These are phyloP conservation scores for Blastomyces percursus DNA, from an alignment of 2,329 filamentous ascomycete genomes.

Conservation along the genomic window DNA sequence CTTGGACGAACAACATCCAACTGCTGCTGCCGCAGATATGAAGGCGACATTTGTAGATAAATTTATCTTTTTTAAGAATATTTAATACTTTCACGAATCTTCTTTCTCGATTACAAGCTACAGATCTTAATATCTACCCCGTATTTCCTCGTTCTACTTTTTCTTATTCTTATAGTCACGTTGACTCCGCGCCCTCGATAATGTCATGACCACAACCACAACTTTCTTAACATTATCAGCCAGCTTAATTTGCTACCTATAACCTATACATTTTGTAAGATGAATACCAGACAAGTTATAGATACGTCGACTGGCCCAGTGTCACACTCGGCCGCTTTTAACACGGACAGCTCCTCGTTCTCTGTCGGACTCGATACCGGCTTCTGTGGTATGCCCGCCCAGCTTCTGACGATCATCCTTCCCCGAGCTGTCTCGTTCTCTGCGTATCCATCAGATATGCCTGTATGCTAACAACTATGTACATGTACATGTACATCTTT, in stretches of 20 bases:
- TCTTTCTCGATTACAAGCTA: background rate
- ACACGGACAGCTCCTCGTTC: slow-evolving; percentile 74
- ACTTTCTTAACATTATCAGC: background rate
- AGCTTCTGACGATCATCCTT: background rate
- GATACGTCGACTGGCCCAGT: slow-evolving; percentile 63
- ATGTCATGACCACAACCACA: slow-evolving; percentile 2
- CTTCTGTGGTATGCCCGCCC: slow-evolving; percentile 57
- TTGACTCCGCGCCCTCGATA: background rate
- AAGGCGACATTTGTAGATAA: background rate
- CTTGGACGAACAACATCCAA: background rate
- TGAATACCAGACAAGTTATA: slow-evolving; percentile 84
- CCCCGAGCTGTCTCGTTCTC: background rate
- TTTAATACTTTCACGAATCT: background rate
- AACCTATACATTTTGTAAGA: slow-evolving; percentile 36
- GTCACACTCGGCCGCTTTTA: slow-evolving; percentile 77
- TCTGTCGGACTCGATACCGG: slow-evolving; percentile 76
- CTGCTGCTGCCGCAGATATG: background rate
- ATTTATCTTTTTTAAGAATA: background rate
- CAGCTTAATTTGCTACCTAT: background rate
- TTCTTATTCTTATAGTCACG: background rate
- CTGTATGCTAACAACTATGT: background rate
- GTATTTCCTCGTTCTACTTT: background rate
- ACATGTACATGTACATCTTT: background rate
- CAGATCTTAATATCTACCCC: background rate
- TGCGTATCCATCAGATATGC: slow-evolving; percentile 7